Conservation (phyloP, 2,329 filamentous ascomycete species). For the Calonectria hongkongensis region DNA sequence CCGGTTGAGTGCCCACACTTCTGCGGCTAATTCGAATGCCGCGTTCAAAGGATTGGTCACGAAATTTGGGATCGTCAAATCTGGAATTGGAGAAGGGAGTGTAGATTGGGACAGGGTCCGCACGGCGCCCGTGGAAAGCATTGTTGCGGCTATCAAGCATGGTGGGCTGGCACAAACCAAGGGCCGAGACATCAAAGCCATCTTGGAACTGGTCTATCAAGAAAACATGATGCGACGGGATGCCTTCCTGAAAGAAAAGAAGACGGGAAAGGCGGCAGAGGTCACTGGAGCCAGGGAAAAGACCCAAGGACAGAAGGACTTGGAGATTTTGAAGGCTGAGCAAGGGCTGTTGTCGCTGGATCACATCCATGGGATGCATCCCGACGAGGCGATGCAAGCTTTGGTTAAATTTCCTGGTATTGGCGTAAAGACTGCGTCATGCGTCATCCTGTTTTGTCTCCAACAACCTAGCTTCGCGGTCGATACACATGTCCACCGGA, state of each 20-base stretch:
- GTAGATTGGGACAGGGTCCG: conserved; percentile 55
- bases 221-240: conserved; percentile 51
- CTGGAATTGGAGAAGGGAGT: conserved; percentile 53
- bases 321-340: conserved; percentile 54
- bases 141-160: conserved; percentile 75
- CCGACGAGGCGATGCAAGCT: conserved; percentile 54
- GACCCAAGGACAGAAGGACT: conserved; percentile 53
- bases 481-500: conserved; percentile 54
- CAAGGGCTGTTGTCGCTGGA: conserved; percentile 53
- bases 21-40: conserved; percentile 53
- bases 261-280: conserved; percentile 40
- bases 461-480: conserved; percentile 56
- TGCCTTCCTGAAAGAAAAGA: conserved; percentile 52
- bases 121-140: conserved; percentile 64
- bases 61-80: conserved; percentile 50
- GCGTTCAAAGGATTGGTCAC: conserved; percentile 53
- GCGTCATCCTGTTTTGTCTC: conserved; percentile 54
- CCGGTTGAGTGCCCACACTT: conserved; percentile 53
- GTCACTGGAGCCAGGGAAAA: conserved; percentile 48
- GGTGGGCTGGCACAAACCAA: conserved; percentile 61
- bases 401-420: conserved; percentile 54
- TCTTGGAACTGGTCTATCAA: conserved; percentile 52
- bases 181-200: conserved; percentile 54
- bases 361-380: conserved; percentile 54
- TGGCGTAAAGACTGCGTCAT: conserved; percentile 55